A percentile compares a stretch with the other conserved stretches of the same genome.
phyloP scores from a whole-genome alignment of 2,329 filamentous ascomycete genomes.

The Sarocladiaceae sp. region DNA sequence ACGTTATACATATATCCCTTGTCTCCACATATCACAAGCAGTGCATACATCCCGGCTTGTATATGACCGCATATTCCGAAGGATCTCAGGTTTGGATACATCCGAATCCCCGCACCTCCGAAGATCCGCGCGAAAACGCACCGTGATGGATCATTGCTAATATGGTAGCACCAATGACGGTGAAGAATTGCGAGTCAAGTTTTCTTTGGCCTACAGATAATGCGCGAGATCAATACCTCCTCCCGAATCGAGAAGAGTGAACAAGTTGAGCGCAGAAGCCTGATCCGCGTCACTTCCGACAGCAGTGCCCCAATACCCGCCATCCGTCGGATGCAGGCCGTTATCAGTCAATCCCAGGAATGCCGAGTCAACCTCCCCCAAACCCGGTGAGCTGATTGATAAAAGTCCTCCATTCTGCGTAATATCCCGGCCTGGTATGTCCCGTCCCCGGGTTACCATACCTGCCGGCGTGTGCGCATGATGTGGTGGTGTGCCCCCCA shows the following conservation, averaged over 20 bases:
- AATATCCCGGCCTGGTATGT: neutral
- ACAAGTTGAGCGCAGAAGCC: conserved; percentile 41
- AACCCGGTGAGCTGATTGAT: conserved; percentile 21
- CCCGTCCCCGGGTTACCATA: neutral
- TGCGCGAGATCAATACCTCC: conserved; percentile 47
- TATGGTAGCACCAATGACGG: no score
- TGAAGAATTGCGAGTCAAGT: no score
- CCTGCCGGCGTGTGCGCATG: neutral
- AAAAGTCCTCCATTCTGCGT: neutral
- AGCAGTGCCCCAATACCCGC: neutral
- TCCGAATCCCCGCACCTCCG: no score
- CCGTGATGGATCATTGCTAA: no score
- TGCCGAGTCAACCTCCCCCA: conserved; percentile 30
- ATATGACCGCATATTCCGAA: no score
- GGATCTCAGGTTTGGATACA: no score
- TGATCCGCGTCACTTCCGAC: conserved; percentile 33
- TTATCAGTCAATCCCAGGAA: conserved; percentile 30
- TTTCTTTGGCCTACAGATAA: conserved; percentile 24
- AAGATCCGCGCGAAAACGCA: no score
- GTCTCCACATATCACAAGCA: conserved; percentile 32
- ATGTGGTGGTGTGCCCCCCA: neutral
- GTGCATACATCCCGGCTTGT: conserved; percentile 50
- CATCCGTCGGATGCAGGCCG: neutral
- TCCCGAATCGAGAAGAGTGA: conserved; percentile 43
- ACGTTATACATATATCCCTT: neutral